Conservation (phyloP, 164 flowering plant genomes). For the Amborella trichopoda region DNA sequence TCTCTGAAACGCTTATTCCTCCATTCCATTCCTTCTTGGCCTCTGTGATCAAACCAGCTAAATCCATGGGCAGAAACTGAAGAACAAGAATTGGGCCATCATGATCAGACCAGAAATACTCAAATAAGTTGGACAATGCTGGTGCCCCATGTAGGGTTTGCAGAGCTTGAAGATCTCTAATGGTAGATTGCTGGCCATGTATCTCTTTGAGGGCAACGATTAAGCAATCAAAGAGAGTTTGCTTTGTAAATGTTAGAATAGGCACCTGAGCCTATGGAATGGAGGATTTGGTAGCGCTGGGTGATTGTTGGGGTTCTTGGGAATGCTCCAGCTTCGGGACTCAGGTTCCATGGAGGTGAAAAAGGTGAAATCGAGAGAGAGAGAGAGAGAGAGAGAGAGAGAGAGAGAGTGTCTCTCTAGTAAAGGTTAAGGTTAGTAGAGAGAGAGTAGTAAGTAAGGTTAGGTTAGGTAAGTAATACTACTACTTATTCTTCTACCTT, state of each 20-base stretch:
- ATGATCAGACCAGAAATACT: conserved; percentile 83
- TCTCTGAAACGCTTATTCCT: conserved; percentile 44
- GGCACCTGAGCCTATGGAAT: conserved; percentile 75
- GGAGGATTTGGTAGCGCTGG: conserved; percentile 51
- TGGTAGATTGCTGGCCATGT: conserved; percentile 77
- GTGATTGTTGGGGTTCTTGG: conserved; percentile 64
- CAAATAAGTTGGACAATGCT: conserved; percentile 54
- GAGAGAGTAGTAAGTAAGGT: too few relatives aligned
- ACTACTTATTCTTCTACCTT: too few relatives aligned
- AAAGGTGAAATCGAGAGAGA: too few relatives aligned
- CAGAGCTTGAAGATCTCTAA: conserved; percentile 85
- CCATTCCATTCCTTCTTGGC: conserved; percentile 33
- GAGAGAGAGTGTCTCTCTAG: too few relatives aligned
- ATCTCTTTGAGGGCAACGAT: conserved; percentile 83
- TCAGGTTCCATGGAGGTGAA: too few relatives aligned
- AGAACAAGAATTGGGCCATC: conserved; percentile 84
- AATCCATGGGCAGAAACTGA: conserved; percentile 61
- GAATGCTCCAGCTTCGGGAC: conserved; percentile 82
- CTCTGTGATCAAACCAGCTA: conserved; percentile 43
- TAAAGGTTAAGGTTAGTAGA: too few relatives aligned
- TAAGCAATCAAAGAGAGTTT: conserved; percentile 38
- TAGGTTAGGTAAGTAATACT: too few relatives aligned
- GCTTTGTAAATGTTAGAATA: conserved; percentile 77
- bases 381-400: too few relatives aligned
- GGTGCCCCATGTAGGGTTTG: conserved; percentile 42